phyloP scores from a whole-genome alignment of 2,329 filamentous ascomycete genomes.

The Scopulariopsis brevicaulis region DNA sequence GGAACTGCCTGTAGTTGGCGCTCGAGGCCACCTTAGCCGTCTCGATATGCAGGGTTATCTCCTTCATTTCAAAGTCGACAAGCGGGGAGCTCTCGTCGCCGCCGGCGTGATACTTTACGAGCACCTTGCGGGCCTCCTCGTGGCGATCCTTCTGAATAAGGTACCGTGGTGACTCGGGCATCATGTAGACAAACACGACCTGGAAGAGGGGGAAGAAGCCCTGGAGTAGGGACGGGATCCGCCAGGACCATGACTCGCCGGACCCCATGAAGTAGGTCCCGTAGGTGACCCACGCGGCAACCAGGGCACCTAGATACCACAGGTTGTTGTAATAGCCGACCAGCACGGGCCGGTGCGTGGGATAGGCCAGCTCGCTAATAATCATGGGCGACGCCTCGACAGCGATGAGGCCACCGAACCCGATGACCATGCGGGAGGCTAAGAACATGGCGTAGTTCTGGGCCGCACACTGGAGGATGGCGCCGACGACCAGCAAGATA shows the following conservation, averaged over 20 bases:
- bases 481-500: conserved; percentile 16
- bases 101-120: conserved; percentile 29
- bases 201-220: conserved; percentile 12
- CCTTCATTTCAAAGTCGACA: conserved; percentile 14
- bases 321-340: background rate
- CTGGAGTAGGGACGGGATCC: conserved; percentile 15
- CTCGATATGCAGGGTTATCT: conserved; percentile 17
- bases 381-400: conserved; percentile 19
- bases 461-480: conserved; percentile 19
- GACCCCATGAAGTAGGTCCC: conserved; percentile 13
- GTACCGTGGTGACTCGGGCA: conserved; percentile 15
- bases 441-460: conserved; percentile 16
- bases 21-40: conserved; percentile 10
- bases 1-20: conserved; percentile 11
- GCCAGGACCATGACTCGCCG: conserved; percentile 12
- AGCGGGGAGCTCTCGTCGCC: conserved; percentile 20
- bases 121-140: conserved; percentile 9
- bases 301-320: background rate
- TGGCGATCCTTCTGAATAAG: conserved; percentile 3
- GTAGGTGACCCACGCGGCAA: conserved; percentile 15
- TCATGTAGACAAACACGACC: conserved; percentile 11
- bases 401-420: conserved; percentile 17
- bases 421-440: conserved; percentile 17
- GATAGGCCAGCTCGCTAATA: conserved; percentile 21
- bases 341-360: conserved; percentile 30